Percentiles rank a stretch among this genome's conserved stretches.
Evolutionary conservation across 2,329 filamentous ascomycete species (phyloP).

Genomic region (Nannizziopsis arthrosporioides): DNA sequence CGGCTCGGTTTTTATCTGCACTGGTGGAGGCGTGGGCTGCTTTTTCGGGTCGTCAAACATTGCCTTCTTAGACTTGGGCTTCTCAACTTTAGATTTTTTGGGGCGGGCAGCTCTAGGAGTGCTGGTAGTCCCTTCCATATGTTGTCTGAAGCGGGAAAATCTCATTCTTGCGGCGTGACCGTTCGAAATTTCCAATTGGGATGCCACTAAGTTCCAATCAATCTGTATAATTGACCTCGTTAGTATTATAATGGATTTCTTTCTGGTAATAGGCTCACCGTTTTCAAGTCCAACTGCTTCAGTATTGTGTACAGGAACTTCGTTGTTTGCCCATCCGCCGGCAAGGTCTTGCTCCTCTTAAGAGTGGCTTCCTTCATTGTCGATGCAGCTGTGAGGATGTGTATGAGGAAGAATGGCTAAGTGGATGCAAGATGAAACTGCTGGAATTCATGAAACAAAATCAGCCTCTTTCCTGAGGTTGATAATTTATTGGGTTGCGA

Average conservation of each 20-base stretch:
- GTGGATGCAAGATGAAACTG: not conserved
- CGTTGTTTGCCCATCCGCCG: slow-evolving; percentile 39
- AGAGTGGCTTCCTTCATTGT: slow-evolving; percentile 23
- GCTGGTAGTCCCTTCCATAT: slow-evolving; percentile 38
- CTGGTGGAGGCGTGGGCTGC: not conserved
- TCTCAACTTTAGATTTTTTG: slow-evolving; percentile 21
- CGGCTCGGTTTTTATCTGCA: not conserved
- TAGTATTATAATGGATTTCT: not conserved
- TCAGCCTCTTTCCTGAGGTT: not conserved
- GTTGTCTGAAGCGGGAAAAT: slow-evolving; percentile 43
- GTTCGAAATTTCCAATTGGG: slow-evolving; percentile 42
- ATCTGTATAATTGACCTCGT: slow-evolving; percentile 28
- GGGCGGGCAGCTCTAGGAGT: slow-evolving; percentile 16
- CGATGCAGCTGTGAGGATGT: not conserved
- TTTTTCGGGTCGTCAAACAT: slow-evolving; percentile 8
- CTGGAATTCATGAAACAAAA: not conserved
- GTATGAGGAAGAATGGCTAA: not conserved
- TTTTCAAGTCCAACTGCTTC: slow-evolving; percentile 44
- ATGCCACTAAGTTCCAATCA: slow-evolving; percentile 43
- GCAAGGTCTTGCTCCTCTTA: slow-evolving; percentile 34
- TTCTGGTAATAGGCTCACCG: slow-evolving; percentile 25
- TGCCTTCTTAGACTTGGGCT: slow-evolving; percentile 14
- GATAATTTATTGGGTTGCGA: too few species aligned
- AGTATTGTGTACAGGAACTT: slow-evolving; percentile 46
- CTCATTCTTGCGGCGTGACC: slow-evolving; percentile 49